Percentiles rank a stretch among this genome's conserved stretches.
Conservation (phyloP, 164 flowering plant genomes). For the Liquidambar formosana region DNA sequence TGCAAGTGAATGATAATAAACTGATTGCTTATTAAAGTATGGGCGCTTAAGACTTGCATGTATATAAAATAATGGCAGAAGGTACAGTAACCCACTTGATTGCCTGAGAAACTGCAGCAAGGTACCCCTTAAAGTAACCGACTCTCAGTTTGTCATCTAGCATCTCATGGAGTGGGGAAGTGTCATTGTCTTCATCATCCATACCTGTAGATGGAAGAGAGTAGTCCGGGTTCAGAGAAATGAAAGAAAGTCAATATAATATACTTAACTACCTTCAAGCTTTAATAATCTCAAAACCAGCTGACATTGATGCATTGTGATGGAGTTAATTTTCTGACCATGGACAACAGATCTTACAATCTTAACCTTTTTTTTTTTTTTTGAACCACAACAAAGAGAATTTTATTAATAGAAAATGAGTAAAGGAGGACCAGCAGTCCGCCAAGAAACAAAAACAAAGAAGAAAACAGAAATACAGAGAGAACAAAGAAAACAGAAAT, state of each 20-base stretch:
- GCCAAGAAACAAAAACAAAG: too few species aligned
- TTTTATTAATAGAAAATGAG: too few species aligned
- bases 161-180: conserved; percentile 59
- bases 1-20: background rate
- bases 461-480: too few species aligned
- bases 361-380: background rate
- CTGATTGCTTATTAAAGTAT: background rate
- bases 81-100: conserved; percentile 48
- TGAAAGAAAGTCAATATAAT: background rate
- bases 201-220: conserved; percentile 52
- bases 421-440: too few species aligned
- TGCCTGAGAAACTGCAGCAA: conserved; percentile 73
- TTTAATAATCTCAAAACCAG: background rate
- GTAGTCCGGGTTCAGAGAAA: background rate
- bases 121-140: conserved; percentile 67
- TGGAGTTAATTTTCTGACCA: background rate
- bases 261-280: background rate
- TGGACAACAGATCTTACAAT: background rate
- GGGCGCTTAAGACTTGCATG: background rate
- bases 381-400: too few species aligned
- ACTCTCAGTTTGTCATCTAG: conserved; percentile 79
- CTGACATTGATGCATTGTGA: background rate
- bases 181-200: conserved; percentile 81
- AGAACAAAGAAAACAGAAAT: too few species aligned
- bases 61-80: background rate